Conservation (phyloP, 306 rosid genomes). For the Cajanus cajan region DNA sequence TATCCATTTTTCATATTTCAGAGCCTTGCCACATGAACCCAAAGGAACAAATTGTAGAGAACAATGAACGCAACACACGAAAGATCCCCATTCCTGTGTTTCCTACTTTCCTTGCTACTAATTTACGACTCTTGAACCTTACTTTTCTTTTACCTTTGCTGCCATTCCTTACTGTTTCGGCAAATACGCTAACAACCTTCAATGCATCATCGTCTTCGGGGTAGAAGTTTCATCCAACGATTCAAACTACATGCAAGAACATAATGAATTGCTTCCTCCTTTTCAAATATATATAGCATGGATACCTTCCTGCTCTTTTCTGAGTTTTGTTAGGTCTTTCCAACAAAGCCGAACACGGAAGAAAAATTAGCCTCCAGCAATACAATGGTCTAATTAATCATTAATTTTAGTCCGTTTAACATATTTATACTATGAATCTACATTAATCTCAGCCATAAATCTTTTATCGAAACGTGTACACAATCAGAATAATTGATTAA, state of each 20-base stretch:
- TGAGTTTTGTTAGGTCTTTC: not conserved
- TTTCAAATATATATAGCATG: too few species aligned
- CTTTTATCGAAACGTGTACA: not conserved
- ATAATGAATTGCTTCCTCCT: not conserved
- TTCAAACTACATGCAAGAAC: slow-evolving; percentile 10
- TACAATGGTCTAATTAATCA: not conserved
- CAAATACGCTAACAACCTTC: not conserved
- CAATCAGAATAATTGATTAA: too few species aligned
- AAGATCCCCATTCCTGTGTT: not conserved
- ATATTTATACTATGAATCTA: not conserved
- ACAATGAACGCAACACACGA: not conserved
- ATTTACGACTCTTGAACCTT: not conserved
- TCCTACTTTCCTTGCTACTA: not conserved
- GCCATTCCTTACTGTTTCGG: not conserved
- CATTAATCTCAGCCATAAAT: not conserved
- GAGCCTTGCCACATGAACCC: not conserved
- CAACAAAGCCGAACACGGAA: slow-evolving; percentile 20
- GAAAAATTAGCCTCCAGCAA: not conserved
- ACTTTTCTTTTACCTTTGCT: not conserved
- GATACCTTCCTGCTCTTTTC: slow-evolving; percentile 4
- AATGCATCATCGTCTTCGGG: not conserved
- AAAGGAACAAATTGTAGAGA: not conserved
- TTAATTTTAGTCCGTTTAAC: not conserved
- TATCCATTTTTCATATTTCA: not conserved
- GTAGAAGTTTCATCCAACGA: not conserved